Conservation (phyloP, 2,329 filamentous ascomycete genomes). For the Xylaria sp. region DNA sequence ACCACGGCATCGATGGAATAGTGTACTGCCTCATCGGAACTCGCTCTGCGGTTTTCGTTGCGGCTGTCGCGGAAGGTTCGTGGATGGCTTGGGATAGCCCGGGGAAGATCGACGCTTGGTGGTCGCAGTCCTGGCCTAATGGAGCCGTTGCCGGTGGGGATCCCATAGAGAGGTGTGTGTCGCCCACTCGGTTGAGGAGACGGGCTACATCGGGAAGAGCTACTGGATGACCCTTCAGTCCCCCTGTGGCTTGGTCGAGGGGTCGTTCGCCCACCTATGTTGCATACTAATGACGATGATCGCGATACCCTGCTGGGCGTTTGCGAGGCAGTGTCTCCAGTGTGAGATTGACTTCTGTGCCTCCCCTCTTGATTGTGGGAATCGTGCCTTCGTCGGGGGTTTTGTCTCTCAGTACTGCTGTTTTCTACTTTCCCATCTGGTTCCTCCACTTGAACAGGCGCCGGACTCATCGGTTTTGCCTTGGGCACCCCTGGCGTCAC, state of each 20-base stretch:
- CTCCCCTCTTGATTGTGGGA: neutral
- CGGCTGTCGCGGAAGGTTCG: no score
- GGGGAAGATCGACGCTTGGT: no score
- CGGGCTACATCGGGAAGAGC: neutral
- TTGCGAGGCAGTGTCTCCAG: neutral
- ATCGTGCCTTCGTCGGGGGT: neutral
- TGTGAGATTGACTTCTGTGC: neutral
- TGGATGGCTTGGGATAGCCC: no score
- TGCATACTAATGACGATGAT: neutral
- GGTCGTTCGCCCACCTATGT: neutral
- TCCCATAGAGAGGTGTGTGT: no score
- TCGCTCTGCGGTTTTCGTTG: neutral
- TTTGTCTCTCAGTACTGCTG: neutral
- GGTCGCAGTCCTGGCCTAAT: no score
- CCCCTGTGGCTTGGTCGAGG: no score
- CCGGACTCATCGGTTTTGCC: neutral
- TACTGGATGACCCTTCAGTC: neutral
- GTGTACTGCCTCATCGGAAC: neutral
- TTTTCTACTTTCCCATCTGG: neutral
- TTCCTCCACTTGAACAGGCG: neutral
- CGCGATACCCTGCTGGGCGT: neutral
- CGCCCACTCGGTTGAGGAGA: neutral
- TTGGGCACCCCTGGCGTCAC: neutral
- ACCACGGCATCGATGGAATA: constrained; percentile 11
- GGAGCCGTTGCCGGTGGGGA: no score